These are phyloP conservation scores for Carnegiea gigantea DNA, from an alignment of 179 eudicot species.

Conservation along the genomic window DNA sequence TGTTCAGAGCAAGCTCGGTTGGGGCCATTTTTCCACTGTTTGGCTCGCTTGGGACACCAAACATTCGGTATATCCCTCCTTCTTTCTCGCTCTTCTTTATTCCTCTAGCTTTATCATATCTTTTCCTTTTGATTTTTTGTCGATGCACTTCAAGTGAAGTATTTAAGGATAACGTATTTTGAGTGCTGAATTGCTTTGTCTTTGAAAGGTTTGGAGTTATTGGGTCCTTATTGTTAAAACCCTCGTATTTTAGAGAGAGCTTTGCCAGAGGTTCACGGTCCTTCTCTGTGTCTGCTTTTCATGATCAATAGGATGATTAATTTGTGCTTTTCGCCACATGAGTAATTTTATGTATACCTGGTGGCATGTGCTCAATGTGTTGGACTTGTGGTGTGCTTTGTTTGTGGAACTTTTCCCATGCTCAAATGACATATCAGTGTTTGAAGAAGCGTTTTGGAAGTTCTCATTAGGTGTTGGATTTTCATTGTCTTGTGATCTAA, in stretches of 20 bases:
- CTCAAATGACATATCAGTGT: not conserved
- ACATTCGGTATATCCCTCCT: slow-evolving; percentile 18
- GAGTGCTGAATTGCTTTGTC: not conserved
- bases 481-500: not conserved
- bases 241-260: not conserved
- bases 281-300: not conserved
- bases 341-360: not conserved
- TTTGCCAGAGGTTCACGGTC: not conserved
- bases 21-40: slow-evolving; percentile 93
- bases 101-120: not conserved
- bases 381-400: not conserved
- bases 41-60: slow-evolving; percentile 85
- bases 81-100: not conserved
- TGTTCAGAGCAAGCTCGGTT: slow-evolving; percentile 77
- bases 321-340: not conserved
- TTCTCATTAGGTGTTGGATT: not conserved
- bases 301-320: not conserved
- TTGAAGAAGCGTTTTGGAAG: not conserved
- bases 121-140: not conserved
- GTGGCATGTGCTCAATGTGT: not conserved
- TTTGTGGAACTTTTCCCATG: not conserved
- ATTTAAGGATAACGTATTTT: not conserved
- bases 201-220: not conserved
- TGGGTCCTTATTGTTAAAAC: too few relatives aligned
- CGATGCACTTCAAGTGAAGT: not conserved